phyloP scores from a whole-genome alignment of 768 basidiomycete genomes.

The Lentinula lateritia region DNA sequence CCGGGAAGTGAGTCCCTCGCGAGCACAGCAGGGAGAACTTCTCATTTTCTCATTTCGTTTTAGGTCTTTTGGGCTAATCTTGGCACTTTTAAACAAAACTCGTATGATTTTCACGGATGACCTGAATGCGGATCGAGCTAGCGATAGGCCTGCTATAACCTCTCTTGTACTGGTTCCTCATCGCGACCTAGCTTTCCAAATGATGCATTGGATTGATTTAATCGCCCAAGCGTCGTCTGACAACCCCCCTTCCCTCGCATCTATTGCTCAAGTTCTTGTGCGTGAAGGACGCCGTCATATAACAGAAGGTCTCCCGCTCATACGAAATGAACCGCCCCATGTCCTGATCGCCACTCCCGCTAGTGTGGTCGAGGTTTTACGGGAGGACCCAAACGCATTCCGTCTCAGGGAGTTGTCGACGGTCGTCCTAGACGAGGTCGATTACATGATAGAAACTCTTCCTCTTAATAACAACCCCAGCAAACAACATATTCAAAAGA shows the following conservation, averaged over 20 bases:
- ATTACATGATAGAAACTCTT: slow-evolving; percentile 58
- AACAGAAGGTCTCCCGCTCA: slow-evolving; percentile 28
- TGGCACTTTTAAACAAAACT: slow-evolving; percentile 60
- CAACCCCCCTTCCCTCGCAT: slow-evolving; percentile 27
- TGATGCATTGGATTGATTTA: slow-evolving; percentile 57
- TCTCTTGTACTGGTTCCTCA: slow-evolving; percentile 69
- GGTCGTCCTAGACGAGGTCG: slow-evolving; percentile 73
- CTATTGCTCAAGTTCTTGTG: slow-evolving; percentile 56
- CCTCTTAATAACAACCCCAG: slow-evolving; percentile 26
- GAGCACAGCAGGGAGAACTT: background rate
- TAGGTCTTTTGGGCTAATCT: slow-evolving; percentile 68
- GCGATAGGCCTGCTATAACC: slow-evolving; percentile 29
- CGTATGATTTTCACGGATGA: slow-evolving; percentile 19
- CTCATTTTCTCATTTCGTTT: background rate
- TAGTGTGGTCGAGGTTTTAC: slow-evolving; percentile 53
- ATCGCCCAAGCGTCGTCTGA: slow-evolving; percentile 28
- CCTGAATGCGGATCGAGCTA: slow-evolving; percentile 12
- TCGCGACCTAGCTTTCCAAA: slow-evolving; percentile 64
- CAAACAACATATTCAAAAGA: slow-evolving; percentile 22
- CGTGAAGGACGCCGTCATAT: slow-evolving; percentile 43
- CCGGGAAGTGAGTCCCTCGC: slow-evolving; percentile 59
- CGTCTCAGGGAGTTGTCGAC: slow-evolving; percentile 42
- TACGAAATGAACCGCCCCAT: slow-evolving; percentile 47
- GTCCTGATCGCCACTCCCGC: slow-evolving; percentile 72
- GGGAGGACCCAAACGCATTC: slow-evolving; percentile 36